Conservation (phyloP, 2,329 filamentous ascomycete species). For the Cladosporium sp. region DNA sequence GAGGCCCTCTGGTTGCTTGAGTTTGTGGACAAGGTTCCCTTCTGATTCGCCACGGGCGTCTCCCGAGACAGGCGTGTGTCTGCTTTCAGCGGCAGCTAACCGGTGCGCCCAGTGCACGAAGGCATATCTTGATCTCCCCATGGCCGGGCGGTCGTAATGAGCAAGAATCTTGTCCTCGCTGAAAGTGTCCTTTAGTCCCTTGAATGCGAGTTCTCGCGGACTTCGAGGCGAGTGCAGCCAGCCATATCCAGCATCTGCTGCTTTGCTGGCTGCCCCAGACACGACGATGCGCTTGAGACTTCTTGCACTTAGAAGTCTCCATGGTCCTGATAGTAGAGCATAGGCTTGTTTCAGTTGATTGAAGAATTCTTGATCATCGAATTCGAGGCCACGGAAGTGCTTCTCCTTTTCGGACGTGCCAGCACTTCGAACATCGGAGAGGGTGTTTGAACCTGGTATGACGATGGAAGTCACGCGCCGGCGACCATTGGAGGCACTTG, state of each 20-base stretch:
- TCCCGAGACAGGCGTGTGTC: neutral
- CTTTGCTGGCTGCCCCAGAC: conserved; percentile 21
- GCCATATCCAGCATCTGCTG: conserved; percentile 26
- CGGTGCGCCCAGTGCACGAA: conserved; percentile 43
- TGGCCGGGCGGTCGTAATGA: conserved; percentile 30
- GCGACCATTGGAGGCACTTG: conserved; percentile 20
- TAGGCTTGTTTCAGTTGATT: conserved; percentile 25
- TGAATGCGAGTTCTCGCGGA: conserved; percentile 27
- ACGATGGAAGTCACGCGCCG: conserved; percentile 24
- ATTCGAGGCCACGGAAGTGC: conserved; percentile 16
- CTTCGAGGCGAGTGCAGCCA: conserved; percentile 25
- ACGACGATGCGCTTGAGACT: conserved; percentile 28
- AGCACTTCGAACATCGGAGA: conserved; percentile 16
- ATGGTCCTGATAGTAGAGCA: conserved; percentile 21
- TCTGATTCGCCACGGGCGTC: neutral
- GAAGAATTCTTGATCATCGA: conserved; percentile 34
- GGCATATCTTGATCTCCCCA: conserved; percentile 35
- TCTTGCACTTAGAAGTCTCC: conserved; percentile 29
- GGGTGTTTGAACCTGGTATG: conserved; percentile 28
- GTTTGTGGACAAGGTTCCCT: conserved; percentile 16
- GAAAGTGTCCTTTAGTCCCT: conserved; percentile 32
- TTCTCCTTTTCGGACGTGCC: neutral
- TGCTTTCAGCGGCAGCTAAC: conserved; percentile 23
- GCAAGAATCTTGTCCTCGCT: conserved; percentile 36
- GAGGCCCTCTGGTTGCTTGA: conserved; percentile 30